Base-by-base conservation (phyloP, 768 basidiomycete species). In the Exsudoporus frostii region DNA sequence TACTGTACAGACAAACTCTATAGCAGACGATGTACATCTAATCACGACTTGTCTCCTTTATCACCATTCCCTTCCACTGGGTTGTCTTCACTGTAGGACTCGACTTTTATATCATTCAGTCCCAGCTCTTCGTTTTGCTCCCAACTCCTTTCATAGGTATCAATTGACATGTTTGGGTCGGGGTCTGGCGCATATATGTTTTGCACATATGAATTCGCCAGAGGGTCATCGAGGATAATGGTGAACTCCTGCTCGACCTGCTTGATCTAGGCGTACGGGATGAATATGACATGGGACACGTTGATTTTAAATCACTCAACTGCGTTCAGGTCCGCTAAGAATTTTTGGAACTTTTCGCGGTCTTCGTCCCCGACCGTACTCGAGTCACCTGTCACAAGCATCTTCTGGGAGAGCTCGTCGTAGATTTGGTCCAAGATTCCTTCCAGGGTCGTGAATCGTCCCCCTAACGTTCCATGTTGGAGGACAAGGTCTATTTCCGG, bases 101-200 rank as follows among this genome's bases (percentile, higher is more conserved):
- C 90, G 1, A 92, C 87, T 61, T 85, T 84, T 68, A 93, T 93
- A 62, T 92, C 91, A 61, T 93, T 92, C 65, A 99, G 68, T 5
- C 96, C 97, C 14, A 98, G 76, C 45, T 93, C 92, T 67, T 98
- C 97, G 62, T 99, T 94, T 75, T 99, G 93, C 40, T 92, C 82
- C 75, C 81, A 90, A 4, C 84, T 83, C 45, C 97, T 78, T 37
- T 94, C 90, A 64, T 98, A 99, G 51, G 70, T 66, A 66, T 88
- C 90, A 47, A 90, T 79, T 29, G 70, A 76, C 90, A 99, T 92
- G 64, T 94, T 93, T 1, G 96, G 96, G 65, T 98, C 96, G 0
- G 90, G 85, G 65, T 99, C 96, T 5, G 97, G 97, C 0, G 97
- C 96, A 66, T 96, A 98, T n/a, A 95, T 63, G 68, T 93, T 97